Evolutionary conservation across 371 early-diverging fungal species (phyloP).

Genomic region (Mucor mucedo): DNA sequence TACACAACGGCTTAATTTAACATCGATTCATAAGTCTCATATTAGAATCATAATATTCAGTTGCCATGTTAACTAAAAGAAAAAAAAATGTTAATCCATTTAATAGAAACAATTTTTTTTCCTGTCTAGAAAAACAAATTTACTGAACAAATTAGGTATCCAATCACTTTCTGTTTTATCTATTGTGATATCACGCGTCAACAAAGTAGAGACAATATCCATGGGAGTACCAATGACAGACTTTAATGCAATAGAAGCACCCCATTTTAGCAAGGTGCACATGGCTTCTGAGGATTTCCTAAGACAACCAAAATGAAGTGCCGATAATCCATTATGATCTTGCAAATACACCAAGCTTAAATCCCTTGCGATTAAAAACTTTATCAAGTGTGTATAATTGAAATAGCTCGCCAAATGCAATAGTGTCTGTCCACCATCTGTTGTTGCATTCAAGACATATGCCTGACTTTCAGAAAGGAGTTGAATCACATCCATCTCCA

Average conservation of each 20-base stretch:
- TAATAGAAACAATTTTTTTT: no score
- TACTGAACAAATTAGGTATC: no score
- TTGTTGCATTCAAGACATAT: neutral
- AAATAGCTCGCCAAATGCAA: slow-evolving; percentile 25
- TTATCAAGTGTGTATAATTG: slow-evolving; percentile 7
- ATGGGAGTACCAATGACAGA: slow-evolving; percentile 15
- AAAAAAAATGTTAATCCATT: no score
- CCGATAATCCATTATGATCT: slow-evolving; percentile 28
- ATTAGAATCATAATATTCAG: no score
- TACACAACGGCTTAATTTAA: no score
- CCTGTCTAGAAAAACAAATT: no score
- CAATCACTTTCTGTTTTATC: no score
- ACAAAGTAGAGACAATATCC: neutral
- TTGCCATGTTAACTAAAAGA: no score
- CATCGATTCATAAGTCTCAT: no score
- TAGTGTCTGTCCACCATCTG: slow-evolving; percentile 21
- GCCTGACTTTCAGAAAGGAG: slow-evolving; percentile 5
- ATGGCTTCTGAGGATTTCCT: slow-evolving; percentile 1
- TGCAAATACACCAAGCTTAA: slow-evolving; percentile 7
- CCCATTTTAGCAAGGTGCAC: slow-evolving; percentile 1
- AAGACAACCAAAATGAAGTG: slow-evolving; percentile 25
- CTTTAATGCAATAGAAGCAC: neutral
- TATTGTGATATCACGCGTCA: neutral
- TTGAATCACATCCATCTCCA: neutral
- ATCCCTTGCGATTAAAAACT: slow-evolving; percentile 1